A percentile compares a stretch with the other conserved stretches of the same genome.
phyloP scores from a whole-genome alignment of 148 eudicot genomes.

The Camellia granthamiana region DNA sequence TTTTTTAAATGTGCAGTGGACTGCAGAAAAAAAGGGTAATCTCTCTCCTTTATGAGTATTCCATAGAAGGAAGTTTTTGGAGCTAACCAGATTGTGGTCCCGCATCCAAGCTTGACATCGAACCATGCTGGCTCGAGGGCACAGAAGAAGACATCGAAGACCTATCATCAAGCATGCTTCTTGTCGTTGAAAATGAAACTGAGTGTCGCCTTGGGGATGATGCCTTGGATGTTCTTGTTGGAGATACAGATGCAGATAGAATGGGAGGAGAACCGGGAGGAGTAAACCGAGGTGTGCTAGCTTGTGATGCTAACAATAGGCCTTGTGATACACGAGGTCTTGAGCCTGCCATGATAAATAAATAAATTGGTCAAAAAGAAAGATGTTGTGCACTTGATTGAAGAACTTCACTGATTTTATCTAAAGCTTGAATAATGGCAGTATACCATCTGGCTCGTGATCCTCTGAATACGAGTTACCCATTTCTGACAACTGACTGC shows the following conservation, averaged over 20 bases:
- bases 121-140: slow-evolving; percentile 55
- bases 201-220: slow-evolving; percentile 84
- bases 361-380: not conserved
- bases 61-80: not conserved
- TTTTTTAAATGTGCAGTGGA: not conserved
- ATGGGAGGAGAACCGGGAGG: slow-evolving; percentile 90
- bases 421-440: not conserved
- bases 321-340: slow-evolving; percentile 76
- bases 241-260: slow-evolving; percentile 69
- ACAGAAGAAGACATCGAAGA: slow-evolving; percentile 30
- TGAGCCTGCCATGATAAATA: slow-evolving; percentile 30
- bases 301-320: slow-evolving; percentile 73
- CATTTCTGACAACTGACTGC: slow-evolving; percentile 50
- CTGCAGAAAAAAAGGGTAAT: not conserved
- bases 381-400: not conserved
- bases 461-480: slow-evolving; percentile 49
- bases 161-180: slow-evolving; percentile 61
- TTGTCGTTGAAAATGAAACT: slow-evolving; percentile 58
- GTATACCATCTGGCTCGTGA: slow-evolving; percentile 30
- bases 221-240: slow-evolving; percentile 63
- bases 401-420: not conserved
- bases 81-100: slow-evolving; percentile 51
- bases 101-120: slow-evolving; percentile 58
- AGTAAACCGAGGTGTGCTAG: slow-evolving; percentile 78
- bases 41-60: not conserved